These are phyloP conservation scores for Aaosphaeria pasadenensis DNA, from an alignment of 2,329 filamentous ascomycete species.

Conservation along the genomic window DNA sequence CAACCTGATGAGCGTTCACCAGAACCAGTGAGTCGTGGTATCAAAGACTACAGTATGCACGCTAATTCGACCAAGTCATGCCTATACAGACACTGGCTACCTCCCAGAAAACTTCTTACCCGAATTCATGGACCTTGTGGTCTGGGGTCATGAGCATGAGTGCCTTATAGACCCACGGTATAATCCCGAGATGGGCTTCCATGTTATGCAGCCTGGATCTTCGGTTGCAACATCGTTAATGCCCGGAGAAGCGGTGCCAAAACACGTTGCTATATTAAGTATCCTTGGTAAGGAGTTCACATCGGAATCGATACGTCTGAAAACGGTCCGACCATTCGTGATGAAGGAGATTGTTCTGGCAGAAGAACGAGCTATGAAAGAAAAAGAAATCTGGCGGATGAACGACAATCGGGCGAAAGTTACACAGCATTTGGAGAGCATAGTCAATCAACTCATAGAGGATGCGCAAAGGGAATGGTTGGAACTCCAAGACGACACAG, in stretches of 20 bases:
- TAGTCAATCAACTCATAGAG: conserved; percentile 84
- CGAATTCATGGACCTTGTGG: conserved; percentile 82
- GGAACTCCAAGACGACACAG: conserved; percentile 59
- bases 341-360: conserved; percentile 77
- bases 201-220: conserved; percentile 96
- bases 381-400: conserved; percentile 71
- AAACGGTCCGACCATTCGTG: conserved; percentile 86
- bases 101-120: conserved; percentile 91
- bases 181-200: conserved; percentile 86
- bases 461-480: conserved; percentile 81
- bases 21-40: conserved; percentile 65
- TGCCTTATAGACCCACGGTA: conserved; percentile 80
- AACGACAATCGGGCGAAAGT: conserved; percentile 81
- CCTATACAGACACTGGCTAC: conserved; percentile 89
- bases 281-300: conserved; percentile 81
- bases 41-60: background rate
- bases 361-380: conserved; percentile 72
- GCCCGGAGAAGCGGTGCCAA: conserved; percentile 83
- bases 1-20: conserved; percentile 91
- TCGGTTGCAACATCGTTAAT: conserved; percentile 92
- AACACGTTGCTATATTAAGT: conserved; percentile 83
- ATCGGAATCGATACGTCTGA: conserved; percentile 76
- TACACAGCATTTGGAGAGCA: conserved; percentile 69
- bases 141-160: conserved; percentile 98
- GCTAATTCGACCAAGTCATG: conserved; percentile 51